These are phyloP conservation scores for Serendipita indica DNA, from an alignment of 768 basidiomycete species.

Conservation along the genomic window DNA sequence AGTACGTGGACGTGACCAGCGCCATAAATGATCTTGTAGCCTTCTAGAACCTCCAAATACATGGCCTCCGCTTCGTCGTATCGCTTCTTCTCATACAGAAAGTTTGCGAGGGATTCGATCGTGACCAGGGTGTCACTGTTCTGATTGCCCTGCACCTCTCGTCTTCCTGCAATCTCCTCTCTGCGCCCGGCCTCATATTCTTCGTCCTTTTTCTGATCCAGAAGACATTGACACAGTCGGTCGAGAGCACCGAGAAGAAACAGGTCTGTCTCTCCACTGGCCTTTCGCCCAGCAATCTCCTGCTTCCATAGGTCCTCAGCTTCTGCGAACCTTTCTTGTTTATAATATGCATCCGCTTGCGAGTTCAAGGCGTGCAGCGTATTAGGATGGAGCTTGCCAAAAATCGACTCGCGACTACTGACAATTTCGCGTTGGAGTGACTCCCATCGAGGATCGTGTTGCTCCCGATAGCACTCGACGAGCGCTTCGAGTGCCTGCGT, in stretches of 20 bases:
- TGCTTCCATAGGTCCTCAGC: too few species aligned
- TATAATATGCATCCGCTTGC: neutral
- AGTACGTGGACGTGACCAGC: too few species aligned
- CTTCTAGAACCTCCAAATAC: too few species aligned
- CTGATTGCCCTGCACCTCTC: neutral
- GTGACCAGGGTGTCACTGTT: neutral
- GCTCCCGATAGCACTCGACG: neutral
- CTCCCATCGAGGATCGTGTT: neutral
- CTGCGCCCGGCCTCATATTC: neutral
- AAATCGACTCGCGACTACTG: neutral
- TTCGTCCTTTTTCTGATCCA: neutral
- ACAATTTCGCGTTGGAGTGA: neutral
- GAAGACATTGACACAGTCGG: neutral
- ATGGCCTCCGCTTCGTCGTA: too few species aligned
- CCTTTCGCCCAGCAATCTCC: too few species aligned
- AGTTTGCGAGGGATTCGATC: too few species aligned
- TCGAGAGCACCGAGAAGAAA: too few species aligned
- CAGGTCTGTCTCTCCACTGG: too few species aligned
- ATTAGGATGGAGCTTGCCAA: constrained; percentile 4
- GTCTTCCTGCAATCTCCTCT: neutral
- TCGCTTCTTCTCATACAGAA: too few species aligned
- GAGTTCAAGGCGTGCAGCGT: constrained; percentile 1
- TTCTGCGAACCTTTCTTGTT: neutral
- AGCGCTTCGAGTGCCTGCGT: neutral
- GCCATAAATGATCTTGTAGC: too few species aligned